These are phyloP conservation scores for Sporodiniella umbellata DNA, from an alignment of 371 early-diverging fungal genomes.

Conservation along the genomic window DNA sequence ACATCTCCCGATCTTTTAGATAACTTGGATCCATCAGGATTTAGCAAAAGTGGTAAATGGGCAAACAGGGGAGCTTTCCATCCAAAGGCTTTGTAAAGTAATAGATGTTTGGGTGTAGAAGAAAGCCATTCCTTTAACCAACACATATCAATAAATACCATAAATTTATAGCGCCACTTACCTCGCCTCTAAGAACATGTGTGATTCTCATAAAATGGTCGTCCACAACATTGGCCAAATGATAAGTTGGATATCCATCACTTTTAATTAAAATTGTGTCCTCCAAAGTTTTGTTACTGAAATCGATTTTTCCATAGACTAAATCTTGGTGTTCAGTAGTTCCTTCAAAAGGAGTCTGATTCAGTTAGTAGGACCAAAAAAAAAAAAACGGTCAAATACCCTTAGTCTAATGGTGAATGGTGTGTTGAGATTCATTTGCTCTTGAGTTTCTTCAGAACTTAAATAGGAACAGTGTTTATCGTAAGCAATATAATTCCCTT, in stretches of 20 bases:
- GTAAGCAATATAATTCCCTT: constrained; percentile 67
- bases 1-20: constrained; percentile 84
- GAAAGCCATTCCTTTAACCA: constrained; percentile 88
- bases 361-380: no score
- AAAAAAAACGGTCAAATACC: no score
- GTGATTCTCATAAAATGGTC: constrained; percentile 90
- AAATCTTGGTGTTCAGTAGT: constrained; percentile 65
- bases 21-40: constrained; percentile 80
- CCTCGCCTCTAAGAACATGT: constrained; percentile 91
- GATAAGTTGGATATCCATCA: constrained; percentile 93
- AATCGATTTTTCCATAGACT: constrained; percentile 73
- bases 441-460: constrained; percentile 57
- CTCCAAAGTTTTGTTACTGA: constrained; percentile 74
- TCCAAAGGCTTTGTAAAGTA: constrained; percentile 80
- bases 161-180: no score
- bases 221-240: constrained; percentile 94
- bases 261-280: constrained; percentile 90
- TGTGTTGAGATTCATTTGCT: constrained; percentile 46
- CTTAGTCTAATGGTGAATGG: constrained; percentile 76
- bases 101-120: constrained; percentile 88
- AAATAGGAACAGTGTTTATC: constrained; percentile 80
- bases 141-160: no score
- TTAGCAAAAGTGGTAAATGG: constrained; percentile 88
- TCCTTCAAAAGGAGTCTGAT: constrained; percentile 58
- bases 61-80: constrained; percentile 80